Evolutionary conservation across 2,329 filamentous ascomycete genomes (phyloP), one percentile per base, ranked within the genome.

Genomic region (Curvularia sp.): DNA sequence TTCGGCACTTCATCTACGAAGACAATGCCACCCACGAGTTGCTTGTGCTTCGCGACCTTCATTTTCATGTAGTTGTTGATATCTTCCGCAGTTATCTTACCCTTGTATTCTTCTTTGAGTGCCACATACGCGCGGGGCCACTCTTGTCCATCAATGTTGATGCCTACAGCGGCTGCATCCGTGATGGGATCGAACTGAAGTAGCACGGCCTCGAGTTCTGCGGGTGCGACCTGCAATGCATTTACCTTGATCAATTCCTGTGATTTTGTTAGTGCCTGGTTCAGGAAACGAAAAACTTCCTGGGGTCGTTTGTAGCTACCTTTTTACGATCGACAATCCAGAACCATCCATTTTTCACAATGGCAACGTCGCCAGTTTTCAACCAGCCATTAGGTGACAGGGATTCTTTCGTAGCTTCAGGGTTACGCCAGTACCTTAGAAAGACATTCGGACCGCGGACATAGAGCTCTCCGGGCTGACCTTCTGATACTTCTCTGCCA

Each of bases 1-100:
- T 85, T 86, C 0, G 85, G 85, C 53, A 87, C 81, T 61, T 83
- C 82, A 49, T 85, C 81, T 6, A 87, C 79, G 59, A 86, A 86
- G 26, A 80, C 75, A 28, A 86, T 79, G 4, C 84, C 83, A 2
- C 83, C 84, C 0, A 77, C 78, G 1, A 86, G 75, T 55, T 78
- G 76, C 65, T 85, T 85, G 63, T 86, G 82, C 68, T 82, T 84
- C 39, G 83, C 76, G 5, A 85, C 82, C 33, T 79, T 78, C 13
- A 71, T 53, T 49, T 80, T 78, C 64, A 85, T 79, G 72, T 76
- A 66, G 7, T 24, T 44, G 28, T 76, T 68, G 5, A 77, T 71
- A 1, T 75, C 55, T 5, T 67, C 63, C 20, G 64, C 65, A 0
- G 62, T 70, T 9, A 65, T 60, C 44, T 68, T 79, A 31, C 65